Evolutionary conservation across 805 yeast species (phyloP), one percentile per base, ranked within the genome.

Genomic region (Pichia sporocuriosa): DNA sequence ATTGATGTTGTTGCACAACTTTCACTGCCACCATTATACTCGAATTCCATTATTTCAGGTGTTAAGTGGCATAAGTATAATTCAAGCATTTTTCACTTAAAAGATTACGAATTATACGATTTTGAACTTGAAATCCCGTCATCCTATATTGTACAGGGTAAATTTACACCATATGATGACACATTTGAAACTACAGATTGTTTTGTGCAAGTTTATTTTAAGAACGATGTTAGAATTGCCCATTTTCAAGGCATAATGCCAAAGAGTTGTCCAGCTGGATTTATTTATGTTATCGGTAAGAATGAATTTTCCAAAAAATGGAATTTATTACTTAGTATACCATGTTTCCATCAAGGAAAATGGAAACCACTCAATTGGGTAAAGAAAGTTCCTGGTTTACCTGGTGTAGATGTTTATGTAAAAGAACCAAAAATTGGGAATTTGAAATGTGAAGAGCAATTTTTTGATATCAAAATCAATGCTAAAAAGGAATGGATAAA

Each of bases 211-310:
- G 64, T 82, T 2, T 79, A 74, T 52, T 84, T 93, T 84, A 70
- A 71, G 35, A 76, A 75, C 46, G 70, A 72, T 23, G 68, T 68
- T 38, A 72, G 96, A 46, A 67, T 73, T 35, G 89, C 84, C 43
- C 76, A 87, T 35, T 69, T 93, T 44, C 93, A 93, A 60, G 93
- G 94, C 0, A 67, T 79, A 11, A 61, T 93, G 35, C 96, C 97
- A 0, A 76, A 75, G 6, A 71, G 69, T n/a, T 75, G 73, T 32
- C 59, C 73, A 1, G 72, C 79, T 34, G 97, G 96, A 0, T 78
- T 79, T 17, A 63, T 89, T 38, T 81, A 31, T 35, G 32, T 45
- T n/a, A 30, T 31, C 12, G 50, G 43, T 15, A 43, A 38, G 13
- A 29, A 30, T 29, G 45, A 24, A 10, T 30, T 42, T 30, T 39